Base-by-base conservation (phyloP, 1,139 yeast genomes). In the Candida sojae region DNA sequence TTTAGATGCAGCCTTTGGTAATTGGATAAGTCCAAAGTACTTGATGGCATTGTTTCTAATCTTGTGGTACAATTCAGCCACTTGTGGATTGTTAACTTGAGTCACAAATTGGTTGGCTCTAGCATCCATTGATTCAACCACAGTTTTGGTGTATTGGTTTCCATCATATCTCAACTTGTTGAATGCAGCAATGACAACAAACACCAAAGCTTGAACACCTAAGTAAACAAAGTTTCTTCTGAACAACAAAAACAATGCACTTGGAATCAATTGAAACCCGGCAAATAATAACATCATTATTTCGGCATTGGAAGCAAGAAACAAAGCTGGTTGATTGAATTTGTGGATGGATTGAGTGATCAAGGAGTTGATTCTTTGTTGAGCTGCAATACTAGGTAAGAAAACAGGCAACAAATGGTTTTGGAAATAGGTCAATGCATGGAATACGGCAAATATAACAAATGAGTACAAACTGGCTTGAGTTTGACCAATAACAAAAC, bases 371-470 rank as follows among this genome's bases (percentile, higher is more conserved):
- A 65, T 47, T 5, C 42, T 35, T 45, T 65, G 67, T 51, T 67
- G 66, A 6, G 50, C 32, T 6, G 51, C 50, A 12, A 64, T 45
- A 12, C 53, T 48, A 11, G 61, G 43, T 8, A 70, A 61, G 17
- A 61, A 55, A 12, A 59, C 53, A 10, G 54, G 51, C 39, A 68
- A 57, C 34, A 68, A 51, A 47, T 66, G 63, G 42, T 60, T 56
- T 46, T 73, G 77, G 60, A 80, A 73, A 63, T 83, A 83, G 35
- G 74, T 71, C 52, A 82, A 63, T 25, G 77, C 66, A 63, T 83
- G 88, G 68, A 83, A 83, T 3, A 79, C 52, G 0, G 86, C 79
- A 62, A 75, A 83, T n/a, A 83, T 77, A 4, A 73, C 68, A 51
- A 80, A 83, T 29, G 86, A 77, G 57, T 78, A 78, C 41, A 80